Evolutionary conservation across 108 stramenopile genomes (phyloP).

Genomic region (Mediolabrus comicus): DNA sequence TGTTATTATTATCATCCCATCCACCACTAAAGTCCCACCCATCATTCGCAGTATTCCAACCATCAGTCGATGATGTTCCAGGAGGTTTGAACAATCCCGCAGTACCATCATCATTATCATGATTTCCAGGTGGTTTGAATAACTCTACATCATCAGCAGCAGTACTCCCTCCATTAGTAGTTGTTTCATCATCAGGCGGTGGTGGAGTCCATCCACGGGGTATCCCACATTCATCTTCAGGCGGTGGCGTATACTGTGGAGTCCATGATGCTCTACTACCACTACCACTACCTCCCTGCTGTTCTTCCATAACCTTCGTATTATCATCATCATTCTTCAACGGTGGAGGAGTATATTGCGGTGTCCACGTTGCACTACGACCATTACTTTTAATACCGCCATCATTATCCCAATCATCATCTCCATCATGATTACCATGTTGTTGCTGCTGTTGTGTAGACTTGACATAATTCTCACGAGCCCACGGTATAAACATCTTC

Average conservation of each 20-base stretch:
- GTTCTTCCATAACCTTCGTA: background rate
- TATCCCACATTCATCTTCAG: slow-evolving; percentile 28
- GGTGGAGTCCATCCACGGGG: slow-evolving; percentile 14
- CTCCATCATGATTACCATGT: slow-evolving; percentile 25
- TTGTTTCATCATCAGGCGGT: background rate
- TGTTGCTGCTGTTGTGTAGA: slow-evolving; percentile 21
- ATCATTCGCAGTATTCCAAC: slow-evolving; percentile 22
- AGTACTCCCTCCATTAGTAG: too few relatives aligned
- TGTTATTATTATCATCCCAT: slow-evolving; percentile 4
- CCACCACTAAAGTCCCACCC: slow-evolving; percentile 35
- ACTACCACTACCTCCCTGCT: background rate
- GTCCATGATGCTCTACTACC: slow-evolving; percentile 27
- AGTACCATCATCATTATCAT: background rate
- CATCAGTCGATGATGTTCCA: background rate
- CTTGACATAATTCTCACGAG: slow-evolving; percentile 48
- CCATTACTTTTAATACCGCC: background rate
- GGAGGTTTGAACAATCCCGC: slow-evolving; percentile 18
- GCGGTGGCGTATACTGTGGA: slow-evolving; percentile 46
- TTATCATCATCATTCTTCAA: background rate
- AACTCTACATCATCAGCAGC: too few relatives aligned
- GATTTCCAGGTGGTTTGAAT: too few relatives aligned
- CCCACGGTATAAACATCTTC: slow-evolving; percentile 24
- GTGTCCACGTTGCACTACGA: slow-evolving; percentile 36
- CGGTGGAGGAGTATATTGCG: slow-evolving; percentile 25
- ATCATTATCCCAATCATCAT: background rate